Evolutionary conservation across 371 early-diverging fungal genomes (phyloP), one percentile per base, ranked within the genome.

Genomic region (Circinella umbellata): DNA sequence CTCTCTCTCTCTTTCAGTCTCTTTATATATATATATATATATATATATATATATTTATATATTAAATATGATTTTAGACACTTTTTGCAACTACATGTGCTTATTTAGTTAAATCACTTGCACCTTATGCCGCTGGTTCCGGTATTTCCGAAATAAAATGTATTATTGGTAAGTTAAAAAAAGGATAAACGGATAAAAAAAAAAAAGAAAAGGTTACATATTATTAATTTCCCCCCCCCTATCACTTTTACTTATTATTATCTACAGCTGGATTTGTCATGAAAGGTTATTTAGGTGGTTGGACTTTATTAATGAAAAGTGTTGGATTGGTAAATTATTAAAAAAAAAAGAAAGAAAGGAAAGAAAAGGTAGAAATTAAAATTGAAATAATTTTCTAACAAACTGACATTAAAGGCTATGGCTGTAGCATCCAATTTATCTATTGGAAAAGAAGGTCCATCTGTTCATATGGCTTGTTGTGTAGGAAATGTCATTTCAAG

Each of bases 101-200:
- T 1, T 87, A 80, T 69, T 68, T 89, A 14, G 94, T 94, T 34
- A 90, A 88, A 70, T 66, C 66, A 27, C 90, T 90, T 74, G 96
- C 94, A 10, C 94, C 92, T 27, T 92, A 93, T 76, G 96, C 97
- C 11, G 97, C 98, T 18, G 99, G 99, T 18, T 93, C 95, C 27
- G 99, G 98, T 57, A 93, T 98, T 63, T 93, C 98, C 4, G 98
- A 98, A 78, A 94, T 97, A 73, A 99, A 99, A 79, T 94, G 94
- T 66, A 96, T 97, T 69, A 82, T 98, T 69, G 92, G 96, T 85
- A 80, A 59, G 65, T n/a, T 36, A 20, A 15, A 15, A 11, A 7
- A 34, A 18, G 15, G 14, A 36, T 63, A 42, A 42, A 42, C 11
- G 42, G 42, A 42, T 1, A 42, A 42, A 42, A 42, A 9, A 11